Base-by-base conservation (phyloP, 2,329 filamentous ascomycete genomes). In the Penicillium italicum region DNA sequence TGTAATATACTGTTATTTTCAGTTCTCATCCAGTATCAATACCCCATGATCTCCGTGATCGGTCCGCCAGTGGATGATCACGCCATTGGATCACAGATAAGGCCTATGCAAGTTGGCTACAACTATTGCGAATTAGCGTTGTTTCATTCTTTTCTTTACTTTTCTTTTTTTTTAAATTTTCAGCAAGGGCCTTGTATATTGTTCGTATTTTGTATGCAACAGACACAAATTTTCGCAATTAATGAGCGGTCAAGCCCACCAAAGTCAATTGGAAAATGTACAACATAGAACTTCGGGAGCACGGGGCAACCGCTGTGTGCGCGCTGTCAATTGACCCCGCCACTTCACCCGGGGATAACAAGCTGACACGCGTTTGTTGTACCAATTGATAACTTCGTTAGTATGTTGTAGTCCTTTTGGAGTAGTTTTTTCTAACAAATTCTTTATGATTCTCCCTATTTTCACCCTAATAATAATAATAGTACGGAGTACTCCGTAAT, bases 31-130 rank as follows among this genome's bases (percentile, higher is more conserved):
- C 9, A 9, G 46, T 55, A 55, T 24, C 31, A 31, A 50, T 33
- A 43, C 33, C 26, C 26, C 28, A 42, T 51, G 50, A 37, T 51
- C 53, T 55, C 53, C 53, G 53, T 50, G 53, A 55, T 55, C 53
- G 53, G 53, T 49, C 40, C 26, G 20, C 18, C 18, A 12, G 10
- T 26, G 28, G 34, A 20, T 42, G 53, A 55, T 55, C 53, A 55
- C 53, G 53, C 53, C 53, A 55, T 55, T 55, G 22, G 28, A n/a
- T 33, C 42, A 41, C 14, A 5, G 50, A 53, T 53, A 53, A 53
- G 43, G 2, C 30, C 38, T 43, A 16, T 28, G 14, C 18, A 16
- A 7, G 11, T 11, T 41, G 14, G 40, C 31, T 24, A 41, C 34
- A 10, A 49, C 36, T 50, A 14, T 41, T 50, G 34, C 24, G 9